Evolutionary conservation across 345 rosid genomes (phyloP).

Genomic region (Linum tenue): DNA sequence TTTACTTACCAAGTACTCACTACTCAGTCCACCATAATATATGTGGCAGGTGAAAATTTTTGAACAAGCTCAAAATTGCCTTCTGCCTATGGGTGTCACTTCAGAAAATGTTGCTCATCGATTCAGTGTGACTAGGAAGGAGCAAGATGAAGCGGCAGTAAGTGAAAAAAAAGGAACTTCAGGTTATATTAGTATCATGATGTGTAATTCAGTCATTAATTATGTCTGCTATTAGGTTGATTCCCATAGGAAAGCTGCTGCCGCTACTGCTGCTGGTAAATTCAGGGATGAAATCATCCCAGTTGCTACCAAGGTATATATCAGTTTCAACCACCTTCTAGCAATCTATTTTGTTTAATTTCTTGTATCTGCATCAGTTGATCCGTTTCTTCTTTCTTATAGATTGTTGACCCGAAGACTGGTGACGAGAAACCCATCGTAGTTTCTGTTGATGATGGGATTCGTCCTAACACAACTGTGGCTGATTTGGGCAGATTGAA

Average conservation of each 20-base stretch:
- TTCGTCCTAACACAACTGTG: constrained; percentile 58
- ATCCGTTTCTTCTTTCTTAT: constrained; percentile 13
- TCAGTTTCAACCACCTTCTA: not conserved
- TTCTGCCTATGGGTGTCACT: constrained; percentile 94
- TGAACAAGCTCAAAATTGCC: constrained; percentile 74
- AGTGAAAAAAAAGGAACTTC: constrained; percentile 14
- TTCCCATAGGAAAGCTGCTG: constrained; percentile 91
- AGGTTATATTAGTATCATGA: constrained; percentile 6
- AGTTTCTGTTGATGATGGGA: constrained; percentile 73
- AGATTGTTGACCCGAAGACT: constrained; percentile 82
- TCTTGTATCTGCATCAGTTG: not conserved
- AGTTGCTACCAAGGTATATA: constrained; percentile 64
- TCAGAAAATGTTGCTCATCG: constrained; percentile 91
- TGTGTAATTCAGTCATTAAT: constrained; percentile 11
- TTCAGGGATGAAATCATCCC: constrained; percentile 84
- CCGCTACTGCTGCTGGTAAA: constrained; percentile 80
- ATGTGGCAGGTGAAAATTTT: constrained; percentile 43
- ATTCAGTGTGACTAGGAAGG: constrained; percentile 68
- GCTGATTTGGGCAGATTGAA: constrained; percentile 64
- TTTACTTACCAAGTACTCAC: not conserved
- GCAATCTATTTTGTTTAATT: not conserved
- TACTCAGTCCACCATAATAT: not conserved
- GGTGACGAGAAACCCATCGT: constrained; percentile 59
- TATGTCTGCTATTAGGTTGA: constrained; percentile 43
- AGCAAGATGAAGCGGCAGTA: constrained; percentile 90